Conservation (phyloP, 257 asterid genomes). For the Jaltomata sinuosa region DNA sequence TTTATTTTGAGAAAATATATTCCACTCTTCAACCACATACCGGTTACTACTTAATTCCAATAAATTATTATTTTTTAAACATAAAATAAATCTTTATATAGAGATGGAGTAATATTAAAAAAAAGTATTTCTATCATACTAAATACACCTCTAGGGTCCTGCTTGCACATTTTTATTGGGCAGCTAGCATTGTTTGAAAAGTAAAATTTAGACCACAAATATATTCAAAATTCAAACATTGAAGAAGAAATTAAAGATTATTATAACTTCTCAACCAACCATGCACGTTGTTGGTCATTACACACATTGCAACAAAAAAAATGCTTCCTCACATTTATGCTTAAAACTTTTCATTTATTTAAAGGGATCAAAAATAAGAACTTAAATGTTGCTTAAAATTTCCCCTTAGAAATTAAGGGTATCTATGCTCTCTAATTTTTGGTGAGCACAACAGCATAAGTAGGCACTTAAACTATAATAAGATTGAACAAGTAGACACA, state of each 20-base stretch:
- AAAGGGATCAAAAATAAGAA: not conserved
- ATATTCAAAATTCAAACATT: not conserved
- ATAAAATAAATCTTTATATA: not conserved
- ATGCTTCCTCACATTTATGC: not conserved
- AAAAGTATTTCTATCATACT: not conserved
- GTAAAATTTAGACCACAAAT: not conserved
- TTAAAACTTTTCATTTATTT: not conserved
- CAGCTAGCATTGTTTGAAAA: not conserved
- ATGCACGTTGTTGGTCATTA: not conserved
- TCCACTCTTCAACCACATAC: too few relatives aligned
- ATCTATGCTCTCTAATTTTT: too few relatives aligned
- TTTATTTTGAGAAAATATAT: too few relatives aligned
- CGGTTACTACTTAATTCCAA: too few relatives aligned
- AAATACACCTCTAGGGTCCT: not conserved
- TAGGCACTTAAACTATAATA: too few relatives aligned
- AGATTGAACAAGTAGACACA: too few relatives aligned
- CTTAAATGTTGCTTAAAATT: not conserved
- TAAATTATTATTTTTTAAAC: too few relatives aligned
- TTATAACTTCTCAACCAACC: not conserved
- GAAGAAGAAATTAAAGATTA: not conserved
- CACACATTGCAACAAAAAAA: not conserved
- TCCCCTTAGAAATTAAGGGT: too few relatives aligned
- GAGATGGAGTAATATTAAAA: not conserved
- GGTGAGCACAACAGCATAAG: too few relatives aligned
- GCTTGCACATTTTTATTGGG: not conserved